Conservation (phyloP, 2,329 filamentous ascomycete species). For the Xylariaceae sp. region DNA sequence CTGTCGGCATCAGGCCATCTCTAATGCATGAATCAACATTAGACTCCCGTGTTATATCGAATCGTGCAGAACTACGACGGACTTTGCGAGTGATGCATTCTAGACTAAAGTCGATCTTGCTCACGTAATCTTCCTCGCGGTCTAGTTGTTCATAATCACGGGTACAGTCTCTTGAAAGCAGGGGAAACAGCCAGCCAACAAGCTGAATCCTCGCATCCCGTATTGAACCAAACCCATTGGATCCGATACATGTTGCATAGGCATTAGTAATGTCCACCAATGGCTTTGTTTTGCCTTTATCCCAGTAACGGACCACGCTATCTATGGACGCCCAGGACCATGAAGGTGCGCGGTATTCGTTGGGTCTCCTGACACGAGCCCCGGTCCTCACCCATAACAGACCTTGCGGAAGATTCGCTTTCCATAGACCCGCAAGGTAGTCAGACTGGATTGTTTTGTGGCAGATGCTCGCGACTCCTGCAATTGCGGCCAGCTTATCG, state of each 20-base stretch:
- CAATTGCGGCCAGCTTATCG: conserved; percentile 1
- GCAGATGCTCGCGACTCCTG: conserved; percentile 1
- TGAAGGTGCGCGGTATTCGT: conserved; percentile 8
- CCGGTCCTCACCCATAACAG: background rate
- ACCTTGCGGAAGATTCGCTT: background rate
- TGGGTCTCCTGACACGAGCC: background rate
- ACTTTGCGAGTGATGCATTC: too few relatives aligned
- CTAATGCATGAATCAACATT: too few relatives aligned
- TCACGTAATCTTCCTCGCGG: too few relatives aligned
- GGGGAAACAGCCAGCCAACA: conserved; percentile 1
- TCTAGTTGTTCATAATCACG: too few relatives aligned
- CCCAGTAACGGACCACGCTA: background rate
- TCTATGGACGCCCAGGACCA: conserved; percentile 18
- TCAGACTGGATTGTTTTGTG: background rate
- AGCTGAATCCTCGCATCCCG: conserved; percentile 2
- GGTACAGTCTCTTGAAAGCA: background rate
- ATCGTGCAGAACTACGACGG: too few relatives aligned
- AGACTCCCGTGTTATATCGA: too few relatives aligned
- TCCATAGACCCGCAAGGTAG: conserved; percentile 7
- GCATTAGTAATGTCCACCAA: background rate
- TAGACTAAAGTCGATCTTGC: too few relatives aligned
- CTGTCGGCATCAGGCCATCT: background rate
- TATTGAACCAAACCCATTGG: conserved; percentile 3
- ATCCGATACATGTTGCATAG: background rate
- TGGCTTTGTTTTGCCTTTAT: background rate